Evolutionary conservation across 73 alveolate genomes (phyloP).

Genomic region (Tetrahymena malaccensis): DNA sequence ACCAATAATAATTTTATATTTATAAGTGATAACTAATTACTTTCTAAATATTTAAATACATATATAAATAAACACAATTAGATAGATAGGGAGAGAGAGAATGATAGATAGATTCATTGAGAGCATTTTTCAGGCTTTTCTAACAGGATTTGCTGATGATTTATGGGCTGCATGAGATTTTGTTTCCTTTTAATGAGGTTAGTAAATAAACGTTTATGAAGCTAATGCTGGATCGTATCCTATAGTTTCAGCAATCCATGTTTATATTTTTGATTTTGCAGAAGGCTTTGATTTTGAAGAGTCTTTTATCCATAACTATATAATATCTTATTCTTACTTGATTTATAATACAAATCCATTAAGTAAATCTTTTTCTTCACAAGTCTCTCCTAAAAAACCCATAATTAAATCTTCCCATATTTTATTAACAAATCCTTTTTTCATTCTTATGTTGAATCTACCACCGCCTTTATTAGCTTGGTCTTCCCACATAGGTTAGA

Average conservation of each 20-base stretch:
- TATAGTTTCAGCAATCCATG: neutral
- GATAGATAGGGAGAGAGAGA: neutral
- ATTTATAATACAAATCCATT: slow-evolving; percentile 52
- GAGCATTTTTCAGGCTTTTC: neutral
- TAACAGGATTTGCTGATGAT: neutral
- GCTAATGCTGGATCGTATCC: neutral
- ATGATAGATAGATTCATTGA: too few relatives aligned
- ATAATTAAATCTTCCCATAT: slow-evolving; percentile 76
- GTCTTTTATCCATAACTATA: slow-evolving; percentile 30
- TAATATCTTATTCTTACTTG: slow-evolving; percentile 38
- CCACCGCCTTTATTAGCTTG: slow-evolving; percentile 76
- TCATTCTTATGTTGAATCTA: slow-evolving; percentile 58
- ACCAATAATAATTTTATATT: too few relatives aligned
- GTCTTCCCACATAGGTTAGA: slow-evolving; percentile 82
- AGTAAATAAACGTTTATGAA: neutral
- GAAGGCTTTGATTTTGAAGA: neutral
- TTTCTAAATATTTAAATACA: neutral
- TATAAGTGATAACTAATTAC: neutral
- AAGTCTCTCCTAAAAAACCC: slow-evolving; percentile 66
- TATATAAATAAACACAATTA: too few relatives aligned
- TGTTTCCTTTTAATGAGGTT: neutral
- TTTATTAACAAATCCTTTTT: slow-evolving; percentile 57
- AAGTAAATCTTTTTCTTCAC: slow-evolving; percentile 53
- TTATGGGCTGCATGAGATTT: neutral
- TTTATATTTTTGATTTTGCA: neutral